These are phyloP conservation scores for Mycosarcoma mackinlayi DNA, from an alignment of 1,284 basidiomycete genomes.

Conservation along the genomic window DNA sequence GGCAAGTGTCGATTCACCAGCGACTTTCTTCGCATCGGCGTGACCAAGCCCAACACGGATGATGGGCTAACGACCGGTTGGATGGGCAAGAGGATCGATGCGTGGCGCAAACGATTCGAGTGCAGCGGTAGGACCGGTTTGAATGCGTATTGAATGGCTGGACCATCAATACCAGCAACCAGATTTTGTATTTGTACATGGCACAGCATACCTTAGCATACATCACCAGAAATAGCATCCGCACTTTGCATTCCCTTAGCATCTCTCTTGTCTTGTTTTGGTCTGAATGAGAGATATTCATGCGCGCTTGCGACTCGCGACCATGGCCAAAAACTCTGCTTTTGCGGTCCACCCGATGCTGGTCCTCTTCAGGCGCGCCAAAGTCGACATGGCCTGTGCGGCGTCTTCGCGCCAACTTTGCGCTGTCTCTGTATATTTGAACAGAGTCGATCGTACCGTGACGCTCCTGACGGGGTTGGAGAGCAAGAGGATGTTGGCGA, in stretches of 20 bases:
- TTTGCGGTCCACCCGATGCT: conserved; percentile 21
- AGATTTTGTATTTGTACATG: conserved; percentile 6
- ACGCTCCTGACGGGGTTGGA: conserved; percentile 9
- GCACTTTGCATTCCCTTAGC: background rate
- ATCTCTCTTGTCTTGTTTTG: background rate
- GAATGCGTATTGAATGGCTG: background rate
- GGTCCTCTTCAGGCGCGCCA: conserved; percentile 27
- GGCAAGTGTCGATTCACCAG: conserved; percentile 32
- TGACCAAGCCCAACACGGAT: conserved; percentile 13
- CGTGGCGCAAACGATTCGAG: conserved; percentile 6
- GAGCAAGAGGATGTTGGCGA: conserved; percentile 4
- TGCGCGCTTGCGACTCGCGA: background rate
- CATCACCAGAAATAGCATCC: too few species aligned
- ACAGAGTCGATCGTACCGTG: background rate
- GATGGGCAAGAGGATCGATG: conserved; percentile 26
- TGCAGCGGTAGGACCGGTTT: conserved; percentile 19
- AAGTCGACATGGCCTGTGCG: background rate
- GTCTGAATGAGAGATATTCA: background rate
- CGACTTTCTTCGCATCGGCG: conserved; percentile 32
- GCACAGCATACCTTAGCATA: background rate
- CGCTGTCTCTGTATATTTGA: background rate
- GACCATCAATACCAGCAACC: too few species aligned
- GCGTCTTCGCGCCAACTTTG: background rate
- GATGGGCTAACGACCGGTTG: conserved; percentile 27
- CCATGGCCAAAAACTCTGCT: conserved; percentile 20